Evolutionary conservation across 1,284 basidiomycete species (phyloP).

Genomic region (Sporisorium exsertum): DNA sequence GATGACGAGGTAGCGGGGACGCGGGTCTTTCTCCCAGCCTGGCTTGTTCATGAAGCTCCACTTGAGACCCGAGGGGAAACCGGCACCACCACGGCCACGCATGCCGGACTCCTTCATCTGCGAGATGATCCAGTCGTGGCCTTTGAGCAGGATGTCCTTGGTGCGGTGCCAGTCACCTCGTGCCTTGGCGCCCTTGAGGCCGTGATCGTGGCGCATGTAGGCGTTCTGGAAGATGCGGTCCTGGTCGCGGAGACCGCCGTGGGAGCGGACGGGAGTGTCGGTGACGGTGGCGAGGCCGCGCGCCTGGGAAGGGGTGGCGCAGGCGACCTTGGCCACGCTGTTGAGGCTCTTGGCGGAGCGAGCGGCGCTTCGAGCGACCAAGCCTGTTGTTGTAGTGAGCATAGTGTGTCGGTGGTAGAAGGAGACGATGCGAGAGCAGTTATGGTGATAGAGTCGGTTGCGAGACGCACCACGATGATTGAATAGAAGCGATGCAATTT

Average conservation of each 20-base stretch:
- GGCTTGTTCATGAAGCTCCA: constrained; percentile 99
- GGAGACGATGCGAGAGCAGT: no score
- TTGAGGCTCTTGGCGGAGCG: constrained; percentile 47
- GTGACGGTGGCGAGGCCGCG: constrained; percentile 66
- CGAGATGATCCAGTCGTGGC: constrained; percentile 97
- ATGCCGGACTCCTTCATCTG: constrained; percentile 95
- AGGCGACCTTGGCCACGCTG: constrained; percentile 46
- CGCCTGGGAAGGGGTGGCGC: constrained; percentile 43
- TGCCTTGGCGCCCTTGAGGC: constrained; percentile 73
- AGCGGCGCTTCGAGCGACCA: constrained; percentile 54
- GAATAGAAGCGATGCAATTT: not conserved
- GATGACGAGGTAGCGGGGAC: constrained; percentile 94
- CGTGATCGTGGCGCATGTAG: constrained; percentile 68
- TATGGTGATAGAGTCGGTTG: not conserved
- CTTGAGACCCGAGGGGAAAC: constrained; percentile 96
- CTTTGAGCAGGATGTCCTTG: constrained; percentile 93
- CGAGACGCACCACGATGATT: not conserved
- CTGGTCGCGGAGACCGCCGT: constrained; percentile 67
- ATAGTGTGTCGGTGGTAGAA: not conserved
- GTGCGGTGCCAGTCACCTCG: constrained; percentile 98
- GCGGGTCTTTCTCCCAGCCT: constrained; percentile 92
- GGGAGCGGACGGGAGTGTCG: constrained; percentile 63
- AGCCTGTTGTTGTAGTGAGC: constrained; percentile 19
- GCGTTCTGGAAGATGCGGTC: constrained; percentile 70
- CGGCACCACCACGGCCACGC: constrained; percentile 94